phyloP scores from a whole-genome alignment of 31 red algal genomes.

The Bonnemaisonia californica region DNA sequence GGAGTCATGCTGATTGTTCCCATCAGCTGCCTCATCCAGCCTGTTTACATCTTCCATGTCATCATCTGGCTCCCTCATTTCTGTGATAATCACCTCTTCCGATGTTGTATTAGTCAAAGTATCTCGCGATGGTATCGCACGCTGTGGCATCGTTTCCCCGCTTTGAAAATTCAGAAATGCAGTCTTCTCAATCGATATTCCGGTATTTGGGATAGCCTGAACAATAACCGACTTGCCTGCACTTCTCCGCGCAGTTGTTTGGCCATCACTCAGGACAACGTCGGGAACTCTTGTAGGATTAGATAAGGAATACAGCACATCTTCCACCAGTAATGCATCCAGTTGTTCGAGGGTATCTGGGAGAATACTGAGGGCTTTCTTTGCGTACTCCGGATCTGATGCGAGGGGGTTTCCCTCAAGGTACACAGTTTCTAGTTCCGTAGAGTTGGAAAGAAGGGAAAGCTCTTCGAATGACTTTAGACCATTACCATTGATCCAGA shows the following conservation, averaged over 20 bases:
- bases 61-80: neutral
- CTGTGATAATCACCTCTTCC: neutral
- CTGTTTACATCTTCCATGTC: neutral
- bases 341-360: conserved; percentile 80
- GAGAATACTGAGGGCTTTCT: conserved; percentile 67
- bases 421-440: conserved; percentile 88
- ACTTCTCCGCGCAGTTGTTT: too few relatives aligned
- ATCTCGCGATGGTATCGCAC: neutral
- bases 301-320: conserved; percentile 15
- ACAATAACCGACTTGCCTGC: too few relatives aligned
- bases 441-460: conserved; percentile 18
- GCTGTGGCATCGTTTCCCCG: neutral
- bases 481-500: conserved; percentile 93
- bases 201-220: too few relatives aligned
- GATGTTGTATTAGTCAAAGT: neutral
- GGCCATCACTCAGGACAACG: neutral
- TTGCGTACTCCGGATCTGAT: conserved; percentile 49
- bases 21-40: neutral
- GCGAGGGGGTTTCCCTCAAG: conserved; percentile 94
- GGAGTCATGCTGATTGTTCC: neutral
- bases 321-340: conserved; percentile 79
- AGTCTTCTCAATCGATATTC: too few relatives aligned
- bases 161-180: neutral
- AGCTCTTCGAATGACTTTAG: conserved; percentile 71
- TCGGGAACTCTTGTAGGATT: neutral